Evolutionary conservation across 768 basidiomycete genomes (phyloP).

Genomic region (Leccinum olivaceopallidum): DNA sequence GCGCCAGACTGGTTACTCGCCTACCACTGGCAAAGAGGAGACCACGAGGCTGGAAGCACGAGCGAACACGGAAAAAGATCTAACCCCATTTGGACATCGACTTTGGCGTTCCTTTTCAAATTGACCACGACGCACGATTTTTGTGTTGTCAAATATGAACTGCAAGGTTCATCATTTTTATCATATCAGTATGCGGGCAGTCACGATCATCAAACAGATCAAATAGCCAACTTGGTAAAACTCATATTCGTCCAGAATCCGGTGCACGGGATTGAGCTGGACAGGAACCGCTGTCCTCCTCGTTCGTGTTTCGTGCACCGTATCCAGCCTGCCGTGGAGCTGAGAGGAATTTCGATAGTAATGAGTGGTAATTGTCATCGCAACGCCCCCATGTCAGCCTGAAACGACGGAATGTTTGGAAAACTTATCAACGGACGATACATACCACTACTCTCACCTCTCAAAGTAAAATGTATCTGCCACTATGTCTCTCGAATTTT

Average conservation of each 20-base stretch:
- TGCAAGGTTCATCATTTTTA: constrained; percentile 20
- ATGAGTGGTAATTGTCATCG: constrained; percentile 10
- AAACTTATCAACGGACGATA: constrained; percentile 2
- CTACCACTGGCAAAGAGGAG: constrained; percentile 1
- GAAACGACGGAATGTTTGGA: constrained; percentile 18
- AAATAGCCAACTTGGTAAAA: constrained; percentile 16
- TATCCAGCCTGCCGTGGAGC: constrained; percentile 23
- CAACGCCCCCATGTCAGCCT: constrained; percentile 9
- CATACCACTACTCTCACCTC: neutral
- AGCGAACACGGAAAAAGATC: neutral
- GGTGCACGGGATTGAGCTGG: constrained; percentile 4
- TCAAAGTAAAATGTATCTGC: neutral
- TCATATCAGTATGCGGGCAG: constrained; percentile 8
- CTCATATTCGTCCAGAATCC: constrained; percentile 13
- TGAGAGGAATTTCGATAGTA: constrained; percentile 7
- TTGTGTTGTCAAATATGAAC: constrained; percentile 7
- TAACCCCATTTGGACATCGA: neutral
- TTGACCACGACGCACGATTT: constrained; percentile 1
- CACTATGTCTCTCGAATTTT: constrained; percentile 1
- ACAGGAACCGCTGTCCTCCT: constrained; percentile 10
- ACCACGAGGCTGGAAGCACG: constrained; percentile 17
- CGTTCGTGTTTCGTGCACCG: constrained; percentile 23
- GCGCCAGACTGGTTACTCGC: constrained; percentile 1
- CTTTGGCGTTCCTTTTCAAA: constrained; percentile 7
- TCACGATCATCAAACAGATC: constrained; percentile 11